Percentiles rank a stretch among this genome's conserved stretches.
Conservation (phyloP, 441 rosid species). For the Arabidopsis hybrid region DNA sequence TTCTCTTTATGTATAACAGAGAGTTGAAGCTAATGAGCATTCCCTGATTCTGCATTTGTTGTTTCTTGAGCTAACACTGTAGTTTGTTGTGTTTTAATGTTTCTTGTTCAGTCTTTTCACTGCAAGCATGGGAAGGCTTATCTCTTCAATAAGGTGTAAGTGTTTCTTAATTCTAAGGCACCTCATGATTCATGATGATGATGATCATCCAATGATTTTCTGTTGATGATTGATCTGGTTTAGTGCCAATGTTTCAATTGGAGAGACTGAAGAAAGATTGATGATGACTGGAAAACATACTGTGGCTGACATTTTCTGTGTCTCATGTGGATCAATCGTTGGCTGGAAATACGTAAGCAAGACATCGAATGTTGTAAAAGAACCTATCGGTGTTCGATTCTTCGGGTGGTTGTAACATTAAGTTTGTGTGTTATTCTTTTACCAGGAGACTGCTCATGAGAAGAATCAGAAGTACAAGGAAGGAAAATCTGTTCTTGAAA, state of each 20-base stretch:
- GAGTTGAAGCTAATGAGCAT: conserved; percentile 1
- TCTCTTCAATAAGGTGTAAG: conserved; percentile 98
- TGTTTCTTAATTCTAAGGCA: conserved; percentile 48
- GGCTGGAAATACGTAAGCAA: conserved; percentile 98
- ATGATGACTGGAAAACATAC: conserved; percentile 95
- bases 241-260: conserved; percentile 82
- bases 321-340: conserved; percentile 92
- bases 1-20: neutral
- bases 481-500: conserved; percentile 96
- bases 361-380: neutral
- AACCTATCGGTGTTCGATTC: conserved; percentile 31
- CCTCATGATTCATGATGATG: conserved; percentile 8
- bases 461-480: conserved; percentile 95
- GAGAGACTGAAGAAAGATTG: conserved; percentile 77
- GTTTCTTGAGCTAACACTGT: conserved; percentile 14
- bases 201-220: neutral
- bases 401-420: conserved; percentile 25
- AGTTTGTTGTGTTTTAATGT: conserved; percentile 22
- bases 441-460: conserved; percentile 90
- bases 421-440: conserved; percentile 25
- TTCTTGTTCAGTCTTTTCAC: conserved; percentile 76
- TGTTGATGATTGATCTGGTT: conserved; percentile 41
- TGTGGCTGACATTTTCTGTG: conserved; percentile 95
- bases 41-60: neutral
- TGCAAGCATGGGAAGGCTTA: conserved; percentile 95